Conservation (phyloP, 768 basidiomycete genomes). For the Crepidotus variabilis region DNA sequence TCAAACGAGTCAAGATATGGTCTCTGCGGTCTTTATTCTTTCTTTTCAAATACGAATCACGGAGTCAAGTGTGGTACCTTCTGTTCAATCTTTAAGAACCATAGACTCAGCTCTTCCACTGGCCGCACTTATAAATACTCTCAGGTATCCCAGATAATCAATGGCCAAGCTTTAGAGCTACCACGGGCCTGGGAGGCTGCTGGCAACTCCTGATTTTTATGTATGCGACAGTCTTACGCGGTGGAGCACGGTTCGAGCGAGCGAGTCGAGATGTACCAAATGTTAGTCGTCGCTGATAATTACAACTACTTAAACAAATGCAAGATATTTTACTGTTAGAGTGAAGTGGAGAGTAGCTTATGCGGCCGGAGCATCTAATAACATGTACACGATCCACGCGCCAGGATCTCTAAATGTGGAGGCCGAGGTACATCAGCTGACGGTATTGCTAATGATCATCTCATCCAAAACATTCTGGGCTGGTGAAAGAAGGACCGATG, state of each 20-base stretch:
- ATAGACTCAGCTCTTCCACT: background rate
- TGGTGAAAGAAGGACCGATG: background rate
- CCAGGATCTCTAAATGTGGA: too few relatives aligned
- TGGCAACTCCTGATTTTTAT: too few relatives aligned
- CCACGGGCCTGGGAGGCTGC: too few relatives aligned
- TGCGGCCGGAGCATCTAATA: background rate
- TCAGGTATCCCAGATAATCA: background rate
- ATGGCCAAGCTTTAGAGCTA: too few relatives aligned
- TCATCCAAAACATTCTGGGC: background rate
- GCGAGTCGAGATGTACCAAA: too few relatives aligned
- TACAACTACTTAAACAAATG: too few relatives aligned
- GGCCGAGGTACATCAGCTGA: background rate
- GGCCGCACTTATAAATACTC: background rate
- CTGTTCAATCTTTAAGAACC: background rate
- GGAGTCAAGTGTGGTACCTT: background rate
- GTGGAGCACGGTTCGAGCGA: too few relatives aligned
- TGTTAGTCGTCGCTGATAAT: too few relatives aligned
- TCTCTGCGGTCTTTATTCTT: background rate
- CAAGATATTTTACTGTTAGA: too few relatives aligned
- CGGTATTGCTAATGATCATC: background rate
- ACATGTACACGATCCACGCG: background rate
- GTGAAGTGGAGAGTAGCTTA: background rate
- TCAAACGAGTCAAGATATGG: too few relatives aligned
- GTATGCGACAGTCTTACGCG: too few relatives aligned
- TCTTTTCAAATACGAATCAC: background rate